These are phyloP conservation scores for Claviceps spartinae DNA, from an alignment of 2,329 filamentous ascomycete genomes.

Conservation along the genomic window DNA sequence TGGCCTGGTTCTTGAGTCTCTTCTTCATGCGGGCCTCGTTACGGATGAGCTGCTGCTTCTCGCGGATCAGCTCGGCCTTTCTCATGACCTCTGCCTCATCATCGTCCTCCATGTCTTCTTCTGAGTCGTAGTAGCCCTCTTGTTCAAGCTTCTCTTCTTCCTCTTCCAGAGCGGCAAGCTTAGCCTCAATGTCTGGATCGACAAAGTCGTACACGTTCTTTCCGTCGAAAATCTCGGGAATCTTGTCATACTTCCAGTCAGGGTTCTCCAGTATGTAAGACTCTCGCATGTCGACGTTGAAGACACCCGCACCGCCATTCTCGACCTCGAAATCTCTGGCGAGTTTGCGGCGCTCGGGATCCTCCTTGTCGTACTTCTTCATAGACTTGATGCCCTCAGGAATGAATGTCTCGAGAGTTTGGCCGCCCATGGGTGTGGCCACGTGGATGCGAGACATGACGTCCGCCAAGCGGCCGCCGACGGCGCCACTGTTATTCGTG, in stretches of 20 bases:
- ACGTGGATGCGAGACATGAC: conserved; percentile 93
- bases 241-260: conserved; percentile 92
- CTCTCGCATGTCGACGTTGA: conserved; percentile 81
- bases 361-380: conserved; percentile 82
- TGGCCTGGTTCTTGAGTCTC: conserved; percentile 89
- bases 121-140: conserved; percentile 87
- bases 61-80: conserved; percentile 90
- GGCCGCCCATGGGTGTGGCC: conserved; percentile 76
- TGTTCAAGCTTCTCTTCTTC: conserved; percentile 88
- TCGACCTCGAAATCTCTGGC: conserved; percentile 82
- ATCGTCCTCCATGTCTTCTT: conserved; percentile 68
- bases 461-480: conserved; percentile 73
- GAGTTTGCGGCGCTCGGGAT: conserved; percentile 69
- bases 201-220: conserved; percentile 97
- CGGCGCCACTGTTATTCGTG: conserved; percentile 59
- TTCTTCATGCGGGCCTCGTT: conserved; percentile 95
- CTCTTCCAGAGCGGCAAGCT: conserved; percentile 81
- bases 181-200: conserved; percentile 90
- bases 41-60: conserved; percentile 83
- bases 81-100: conserved; percentile 77
- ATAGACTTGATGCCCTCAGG: conserved; percentile 68
- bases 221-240: conserved; percentile 87
- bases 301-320: conserved; percentile 90
- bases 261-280: conserved; percentile 78
- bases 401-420: conserved; percentile 69